These are phyloP conservation scores for Plantago lanceolata DNA, from an alignment of 305 asterid species.

Conservation along the genomic window DNA sequence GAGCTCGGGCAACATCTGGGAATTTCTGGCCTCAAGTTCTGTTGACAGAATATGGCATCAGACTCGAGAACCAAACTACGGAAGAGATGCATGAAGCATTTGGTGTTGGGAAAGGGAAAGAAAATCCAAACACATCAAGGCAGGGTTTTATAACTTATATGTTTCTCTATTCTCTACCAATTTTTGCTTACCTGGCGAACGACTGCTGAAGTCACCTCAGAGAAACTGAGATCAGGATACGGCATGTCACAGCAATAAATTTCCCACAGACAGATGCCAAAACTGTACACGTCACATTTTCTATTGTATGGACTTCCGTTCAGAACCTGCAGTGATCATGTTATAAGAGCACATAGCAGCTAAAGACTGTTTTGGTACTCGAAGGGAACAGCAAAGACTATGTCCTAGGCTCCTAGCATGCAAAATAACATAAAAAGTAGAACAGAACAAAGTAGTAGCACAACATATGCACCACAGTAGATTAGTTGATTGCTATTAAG, in stretches of 20 bases:
- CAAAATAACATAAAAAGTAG: neutral
- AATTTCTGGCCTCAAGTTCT: slow-evolving; percentile 89
- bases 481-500: neutral
- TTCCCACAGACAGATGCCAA: slow-evolving; percentile 89
- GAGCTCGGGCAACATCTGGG: slow-evolving; percentile 75
- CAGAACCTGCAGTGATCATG: slow-evolving; percentile 49
- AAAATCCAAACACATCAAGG: neutral
- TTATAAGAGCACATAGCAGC: neutral
- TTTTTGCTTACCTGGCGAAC: slow-evolving; percentile 65
- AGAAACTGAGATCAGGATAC: slow-evolving; percentile 79
- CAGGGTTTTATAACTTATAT: neutral
- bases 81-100: neutral
- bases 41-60: slow-evolving; percentile 7
- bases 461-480: neutral
- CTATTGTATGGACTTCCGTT: slow-evolving; percentile 81
- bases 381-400: neutral
- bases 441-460: neutral
- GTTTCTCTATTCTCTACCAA: neutral
- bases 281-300: slow-evolving; percentile 86
- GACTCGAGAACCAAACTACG: neutral
- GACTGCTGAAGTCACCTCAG: slow-evolving; percentile 88
- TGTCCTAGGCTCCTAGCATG: neutral
- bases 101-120: neutral
- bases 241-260: slow-evolving; percentile 94
- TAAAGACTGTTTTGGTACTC: neutral